These are phyloP conservation scores for Rosa chinensis DNA, from an alignment of 306 rosid species.

Conservation along the genomic window DNA sequence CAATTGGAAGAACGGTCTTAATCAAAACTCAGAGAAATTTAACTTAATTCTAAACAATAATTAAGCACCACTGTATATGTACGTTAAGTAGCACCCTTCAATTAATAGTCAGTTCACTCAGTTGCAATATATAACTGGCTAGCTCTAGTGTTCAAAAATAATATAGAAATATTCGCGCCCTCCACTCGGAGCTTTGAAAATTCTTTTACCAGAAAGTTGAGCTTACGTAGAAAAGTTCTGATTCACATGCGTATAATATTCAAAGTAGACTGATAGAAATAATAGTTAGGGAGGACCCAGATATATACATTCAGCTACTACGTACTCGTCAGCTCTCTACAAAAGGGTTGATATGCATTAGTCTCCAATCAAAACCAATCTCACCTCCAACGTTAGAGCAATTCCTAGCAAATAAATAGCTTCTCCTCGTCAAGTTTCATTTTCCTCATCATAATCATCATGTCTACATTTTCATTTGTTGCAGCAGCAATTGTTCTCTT, in stretches of 20 bases:
- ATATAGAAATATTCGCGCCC: not conserved
- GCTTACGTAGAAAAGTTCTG: not conserved
- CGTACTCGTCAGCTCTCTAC: not conserved
- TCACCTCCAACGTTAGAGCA: not conserved
- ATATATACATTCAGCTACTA: not conserved
- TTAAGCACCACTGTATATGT: too few relatives aligned
- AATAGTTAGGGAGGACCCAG: not conserved
- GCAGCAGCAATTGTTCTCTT: not conserved
- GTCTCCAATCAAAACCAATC: constrained; percentile 7
- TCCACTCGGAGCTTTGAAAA: not conserved
- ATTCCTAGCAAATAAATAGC: not conserved
- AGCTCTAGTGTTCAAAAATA: too few relatives aligned
- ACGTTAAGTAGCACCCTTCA: too few relatives aligned
- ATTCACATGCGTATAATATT: not conserved
- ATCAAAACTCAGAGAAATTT: not conserved
- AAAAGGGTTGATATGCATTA: not conserved
- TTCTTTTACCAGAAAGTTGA: not conserved
- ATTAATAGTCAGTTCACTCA: not conserved
- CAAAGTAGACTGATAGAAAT: not conserved
- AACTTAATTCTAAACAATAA: too few relatives aligned
- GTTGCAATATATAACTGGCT: not conserved
- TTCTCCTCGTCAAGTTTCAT: not conserved
- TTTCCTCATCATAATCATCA: not conserved
- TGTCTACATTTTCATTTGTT: constrained; percentile 2
- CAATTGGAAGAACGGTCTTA: not conserved